Evolutionary conservation across 2,329 filamentous ascomycete genomes (phyloP), one percentile per base, ranked within the genome.

Genomic region (Paracoccidioides lutzii): DNA sequence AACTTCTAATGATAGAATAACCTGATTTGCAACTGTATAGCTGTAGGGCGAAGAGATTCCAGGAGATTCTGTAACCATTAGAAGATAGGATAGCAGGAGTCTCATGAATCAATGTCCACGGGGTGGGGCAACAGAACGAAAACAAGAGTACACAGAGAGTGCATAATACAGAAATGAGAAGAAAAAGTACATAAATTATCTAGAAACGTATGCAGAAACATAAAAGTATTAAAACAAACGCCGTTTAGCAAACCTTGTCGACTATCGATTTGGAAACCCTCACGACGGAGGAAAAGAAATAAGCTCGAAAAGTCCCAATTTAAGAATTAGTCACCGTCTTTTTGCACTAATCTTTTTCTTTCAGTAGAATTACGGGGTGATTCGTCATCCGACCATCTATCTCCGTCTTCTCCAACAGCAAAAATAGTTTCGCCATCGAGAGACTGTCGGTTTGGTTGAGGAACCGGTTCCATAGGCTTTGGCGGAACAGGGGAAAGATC

Each of bases 391-490:
- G 85, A 89, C 77, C 90, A 91, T 67, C 85, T 88, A 66, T 93
- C 89, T 55, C 86, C 85, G 64, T 95, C 90, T 55, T 83, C 82
- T 9, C 90, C 91, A 9, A 97, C 88, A 0, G 91, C 91, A 65
- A 97, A 97, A 59, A 97, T 94, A 0, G 90, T 95, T 73, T 97
- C 93, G 9, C 90, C 90, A 59, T 97, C 90, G 38, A 87, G 73
- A 52, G 81, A 84, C 58, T 84, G 76, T 63, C 81, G 69, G 57
- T 79, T 76, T 49, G 78, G 74, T 30, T 74, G 60, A 65, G 71
- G 56, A 66, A 78, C 68, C 72, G 78, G 75, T 32, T 73, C 70
- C 53, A 71, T 63, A 30, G 79, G 80, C 50, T 80, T 79, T 3
- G 82, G 72, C 41, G 69, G 68, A 15, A 71, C 64, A 32, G 71